These are phyloP conservation scores for Flagelloscypha sp. DNA, from an alignment of 768 basidiomycete genomes.

Conservation along the genomic window DNA sequence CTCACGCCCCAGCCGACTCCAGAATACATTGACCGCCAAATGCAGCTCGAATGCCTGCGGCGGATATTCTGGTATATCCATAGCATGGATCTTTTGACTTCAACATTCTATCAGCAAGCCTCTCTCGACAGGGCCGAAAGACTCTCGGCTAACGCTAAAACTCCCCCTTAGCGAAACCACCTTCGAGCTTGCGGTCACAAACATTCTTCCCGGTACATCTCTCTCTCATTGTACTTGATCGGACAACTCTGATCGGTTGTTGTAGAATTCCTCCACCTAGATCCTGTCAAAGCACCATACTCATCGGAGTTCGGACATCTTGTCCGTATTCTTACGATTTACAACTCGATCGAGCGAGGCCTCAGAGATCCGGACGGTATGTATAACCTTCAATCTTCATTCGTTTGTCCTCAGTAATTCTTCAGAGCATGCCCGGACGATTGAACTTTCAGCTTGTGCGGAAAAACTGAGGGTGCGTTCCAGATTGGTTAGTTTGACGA, in stretches of 20 bases:
- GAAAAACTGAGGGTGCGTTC: too few relatives aligned
- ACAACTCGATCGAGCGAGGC: slow-evolving; percentile 49
- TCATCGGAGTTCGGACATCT: slow-evolving; percentile 73
- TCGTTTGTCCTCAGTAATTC: slow-evolving; percentile 17
- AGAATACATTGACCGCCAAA: slow-evolving; percentile 50
- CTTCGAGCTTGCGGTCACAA: slow-evolving; percentile 59
- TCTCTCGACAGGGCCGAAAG: slow-evolving; percentile 25
- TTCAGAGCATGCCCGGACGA: too few relatives aligned
- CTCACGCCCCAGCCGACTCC: slow-evolving; percentile 51
- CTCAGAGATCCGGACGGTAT: slow-evolving; percentile 46
- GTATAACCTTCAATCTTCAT: slow-evolving; percentile 8
- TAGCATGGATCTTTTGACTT: neutral
- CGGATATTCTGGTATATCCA: slow-evolving; percentile 82
- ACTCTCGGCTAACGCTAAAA: slow-evolving; percentile 46
- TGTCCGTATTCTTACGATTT: slow-evolving; percentile 59
- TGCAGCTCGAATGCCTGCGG: slow-evolving; percentile 73
- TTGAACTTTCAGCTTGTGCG: too few relatives aligned
- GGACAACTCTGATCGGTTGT: slow-evolving; percentile 6
- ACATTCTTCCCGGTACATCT: slow-evolving; percentile 39
- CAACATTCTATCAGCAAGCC: slow-evolving; percentile 19
- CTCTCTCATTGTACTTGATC: slow-evolving; percentile 4
- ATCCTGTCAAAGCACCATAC: slow-evolving; percentile 49
- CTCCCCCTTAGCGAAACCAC: slow-evolving; percentile 77
- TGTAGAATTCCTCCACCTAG: slow-evolving; percentile 61
- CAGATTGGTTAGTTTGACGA: too few relatives aligned